These are phyloP conservation scores for Colletotrichum phormii DNA, from an alignment of 2,329 filamentous ascomycete genomes.

Conservation along the genomic window DNA sequence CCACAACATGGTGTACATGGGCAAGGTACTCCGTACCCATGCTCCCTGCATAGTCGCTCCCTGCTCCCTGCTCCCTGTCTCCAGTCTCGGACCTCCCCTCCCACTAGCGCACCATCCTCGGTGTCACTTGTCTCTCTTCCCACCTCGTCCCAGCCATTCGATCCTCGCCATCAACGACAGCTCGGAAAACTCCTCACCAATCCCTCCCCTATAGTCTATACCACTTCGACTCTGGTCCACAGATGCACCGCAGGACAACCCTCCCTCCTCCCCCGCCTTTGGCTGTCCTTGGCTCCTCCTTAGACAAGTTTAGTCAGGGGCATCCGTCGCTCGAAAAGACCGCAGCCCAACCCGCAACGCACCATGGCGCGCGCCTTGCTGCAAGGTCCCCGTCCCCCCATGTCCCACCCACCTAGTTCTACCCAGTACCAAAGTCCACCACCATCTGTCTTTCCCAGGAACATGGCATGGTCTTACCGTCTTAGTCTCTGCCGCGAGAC, in stretches of 20 bases:
- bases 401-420: not conserved
- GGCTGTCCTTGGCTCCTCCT: conserved; percentile 32
- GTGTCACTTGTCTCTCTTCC: conserved; percentile 35
- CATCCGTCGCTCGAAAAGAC: conserved; percentile 22
- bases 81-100: conserved; percentile 32
- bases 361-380: conserved; percentile 14
- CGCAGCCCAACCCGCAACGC: conserved; percentile 26
- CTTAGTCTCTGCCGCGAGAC: conserved; percentile 12
- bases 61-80: conserved; percentile 20
- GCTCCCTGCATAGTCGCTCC: conserved; percentile 18
- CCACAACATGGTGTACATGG: not conserved
- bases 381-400: conserved; percentile 36
- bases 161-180: conserved; percentile 25
- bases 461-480: conserved; percentile 25
- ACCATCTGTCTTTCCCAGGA: not conserved
- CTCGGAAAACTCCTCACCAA: conserved; percentile 34
- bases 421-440: not conserved
- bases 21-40: not conserved
- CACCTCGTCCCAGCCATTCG: conserved; percentile 35
- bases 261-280: conserved; percentile 29
- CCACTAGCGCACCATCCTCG: conserved; percentile 24
- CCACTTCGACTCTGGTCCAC: conserved; percentile 20
- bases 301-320: conserved; percentile 36
- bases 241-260: conserved; percentile 10
- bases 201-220: conserved; percentile 27